Percentiles rank a stretch among this genome's conserved stretches.
Evolutionary conservation across 768 basidiomycete genomes (phyloP).

Genomic region (Cytidiella melzeri): DNA sequence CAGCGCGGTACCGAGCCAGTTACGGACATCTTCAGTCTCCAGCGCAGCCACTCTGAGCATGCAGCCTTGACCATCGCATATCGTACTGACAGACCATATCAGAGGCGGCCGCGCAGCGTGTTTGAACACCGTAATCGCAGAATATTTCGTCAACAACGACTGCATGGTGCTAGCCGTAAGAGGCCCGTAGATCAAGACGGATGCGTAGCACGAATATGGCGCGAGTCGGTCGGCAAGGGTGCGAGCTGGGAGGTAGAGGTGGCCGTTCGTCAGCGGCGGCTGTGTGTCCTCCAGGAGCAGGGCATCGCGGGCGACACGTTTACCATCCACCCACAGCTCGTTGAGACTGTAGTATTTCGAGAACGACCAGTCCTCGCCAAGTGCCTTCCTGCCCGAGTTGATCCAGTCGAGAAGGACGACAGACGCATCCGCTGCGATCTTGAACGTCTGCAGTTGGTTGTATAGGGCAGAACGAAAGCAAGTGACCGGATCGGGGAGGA

Average conservation of each 20-base stretch:
- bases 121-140: slow-evolving; percentile 58
- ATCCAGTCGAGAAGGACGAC: slow-evolving; percentile 85
- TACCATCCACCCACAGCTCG: slow-evolving; percentile 65
- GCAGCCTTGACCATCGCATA: slow-evolving; percentile 41
- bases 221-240: slow-evolving; percentile 54
- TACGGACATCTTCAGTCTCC: slow-evolving; percentile 69
- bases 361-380: slow-evolving; percentile 89
- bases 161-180: slow-evolving; percentile 40
- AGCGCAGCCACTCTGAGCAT: slow-evolving; percentile 70
- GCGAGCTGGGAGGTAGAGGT: slow-evolving; percentile 31
- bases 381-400: slow-evolving; percentile 77
- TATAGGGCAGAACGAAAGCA: slow-evolving; percentile 85
- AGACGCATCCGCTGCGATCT: slow-evolving; percentile 52
- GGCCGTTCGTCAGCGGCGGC: background rate
- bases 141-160: slow-evolving; percentile 44
- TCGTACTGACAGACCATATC: slow-evolving; percentile 75
- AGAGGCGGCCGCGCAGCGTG: slow-evolving; percentile 45
- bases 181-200: slow-evolving; percentile 74
- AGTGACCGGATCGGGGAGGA: slow-evolving; percentile 90
- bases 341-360: slow-evolving; percentile 80
- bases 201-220: slow-evolving; percentile 90
- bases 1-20: slow-evolving; percentile 60
- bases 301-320: slow-evolving; percentile 68
- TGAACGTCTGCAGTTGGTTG: slow-evolving; percentile 77
- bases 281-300: slow-evolving; percentile 59